phyloP scores from a whole-genome alignment of 2,329 filamentous ascomycete genomes.

The Claviceps quebecensis region DNA sequence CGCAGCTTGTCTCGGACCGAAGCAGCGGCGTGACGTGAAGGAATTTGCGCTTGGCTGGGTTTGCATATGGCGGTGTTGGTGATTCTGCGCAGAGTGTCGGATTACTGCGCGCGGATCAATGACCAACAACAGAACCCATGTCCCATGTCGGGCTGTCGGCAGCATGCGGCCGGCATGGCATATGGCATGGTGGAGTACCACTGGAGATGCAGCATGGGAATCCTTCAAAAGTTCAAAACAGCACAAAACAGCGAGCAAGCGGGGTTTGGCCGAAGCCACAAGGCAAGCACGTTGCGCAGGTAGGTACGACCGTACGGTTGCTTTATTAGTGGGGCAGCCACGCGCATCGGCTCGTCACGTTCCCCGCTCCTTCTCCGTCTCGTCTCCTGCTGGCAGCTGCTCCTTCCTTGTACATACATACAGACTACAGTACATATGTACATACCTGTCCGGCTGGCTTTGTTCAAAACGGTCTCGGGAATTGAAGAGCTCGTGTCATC shows the following conservation, averaged over 20 bases:
- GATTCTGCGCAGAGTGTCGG: background rate
- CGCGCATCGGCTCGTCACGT: background rate
- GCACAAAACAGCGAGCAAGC: background rate
- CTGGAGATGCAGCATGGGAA: background rate
- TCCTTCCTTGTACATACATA: too few relatives aligned
- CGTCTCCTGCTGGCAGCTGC: too few relatives aligned
- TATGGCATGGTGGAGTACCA: background rate
- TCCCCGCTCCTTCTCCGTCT: too few relatives aligned
- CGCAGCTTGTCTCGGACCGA: background rate
- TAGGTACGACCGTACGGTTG: too few relatives aligned
- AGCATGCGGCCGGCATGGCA: background rate
- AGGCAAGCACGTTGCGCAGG: background rate
- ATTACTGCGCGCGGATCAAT: background rate
- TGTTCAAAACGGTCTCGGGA: too few relatives aligned
- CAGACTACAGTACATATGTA: too few relatives aligned
- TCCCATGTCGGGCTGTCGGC: background rate
- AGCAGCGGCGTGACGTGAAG: background rate
- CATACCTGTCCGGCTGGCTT: too few relatives aligned
- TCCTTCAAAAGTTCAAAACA: background rate
- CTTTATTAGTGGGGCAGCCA: background rate
- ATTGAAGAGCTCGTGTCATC: too few relatives aligned
- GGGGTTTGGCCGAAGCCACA: background rate
- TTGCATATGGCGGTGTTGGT: background rate
- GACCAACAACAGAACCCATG: background rate
- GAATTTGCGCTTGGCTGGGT: background rate